Evolutionary conservation across 805 yeast species (phyloP), one percentile per base, ranked within the genome.

Genomic region (Pichia rugopelliculosa): DNA sequence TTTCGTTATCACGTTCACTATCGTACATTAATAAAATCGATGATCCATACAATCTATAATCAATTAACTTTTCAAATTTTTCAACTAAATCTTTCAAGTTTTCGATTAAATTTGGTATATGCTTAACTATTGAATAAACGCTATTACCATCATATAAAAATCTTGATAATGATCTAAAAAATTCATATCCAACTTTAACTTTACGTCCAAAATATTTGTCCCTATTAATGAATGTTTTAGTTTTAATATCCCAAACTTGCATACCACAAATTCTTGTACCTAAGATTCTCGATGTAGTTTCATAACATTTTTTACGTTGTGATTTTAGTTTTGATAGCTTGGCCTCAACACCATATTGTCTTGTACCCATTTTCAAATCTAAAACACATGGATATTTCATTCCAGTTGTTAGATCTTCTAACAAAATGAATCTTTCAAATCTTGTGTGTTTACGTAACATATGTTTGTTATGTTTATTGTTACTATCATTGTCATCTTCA

Each of bases 261-360:
- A 93, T 77, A 2, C 99, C 99, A 68, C 99, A 93, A 13, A 93
- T 79, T 46, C 99, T 72, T 1, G 89, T 96, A 9, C 99, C 99
- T 30, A 93, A 72, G 49, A 71, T 68, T 39, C 88, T 70, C 2
- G 93, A 82, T 0, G 98, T 91, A 0, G 98, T 91, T 47, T 71
- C 66, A 3, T 74, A 68, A 65, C 99, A 93, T 66, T 93, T 93
- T 46, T 73, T 72, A 30, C 87, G 68, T 67, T 93, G 99, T 0
- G 96, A 87, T 42, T 68, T 61, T 59, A 81, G 84, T 65, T 93
- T 93, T 42, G 79, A 68, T 13, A 67, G 63, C 6, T 74, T 73
- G 0, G 98, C 97, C 53, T 89, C 96, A n/a, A 91, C 84, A 10
- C 99, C 99, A 59, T 93, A 93, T 66, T 93, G 99, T 49, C 99